These are phyloP conservation scores for Trichaptum fuscoviolaceum DNA, from an alignment of 768 basidiomycete species.

Conservation along the genomic window DNA sequence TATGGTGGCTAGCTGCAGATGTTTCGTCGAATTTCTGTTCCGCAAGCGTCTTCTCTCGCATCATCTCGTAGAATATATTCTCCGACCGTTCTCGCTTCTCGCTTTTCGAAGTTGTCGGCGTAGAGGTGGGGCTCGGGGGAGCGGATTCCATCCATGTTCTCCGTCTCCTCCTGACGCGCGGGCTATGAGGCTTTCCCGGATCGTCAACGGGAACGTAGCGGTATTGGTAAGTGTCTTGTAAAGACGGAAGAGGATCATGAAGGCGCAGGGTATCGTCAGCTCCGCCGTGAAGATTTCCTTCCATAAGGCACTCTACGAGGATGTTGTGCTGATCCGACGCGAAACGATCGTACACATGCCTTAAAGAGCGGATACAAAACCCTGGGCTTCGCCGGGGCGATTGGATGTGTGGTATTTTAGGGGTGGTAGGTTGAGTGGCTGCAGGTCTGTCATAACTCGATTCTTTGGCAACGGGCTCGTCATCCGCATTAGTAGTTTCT, in stretches of 20 bases:
- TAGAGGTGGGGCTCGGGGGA: neutral
- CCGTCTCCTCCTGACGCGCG: neutral
- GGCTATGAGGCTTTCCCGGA: neutral
- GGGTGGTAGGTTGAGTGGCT: neutral
- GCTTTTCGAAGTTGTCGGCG: conserved; percentile 1
- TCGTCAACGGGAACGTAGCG: neutral
- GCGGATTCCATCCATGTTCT: neutral
- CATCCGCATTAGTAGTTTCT: neutral
- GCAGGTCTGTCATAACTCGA: neutral
- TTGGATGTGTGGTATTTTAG: neutral
- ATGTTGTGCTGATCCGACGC: conserved; percentile 17
- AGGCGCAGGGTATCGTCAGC: conserved; percentile 12
- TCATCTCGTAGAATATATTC: conserved; percentile 9
- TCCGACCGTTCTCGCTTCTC: conserved; percentile 9
- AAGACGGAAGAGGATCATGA: conserved; percentile 15
- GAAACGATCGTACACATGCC: conserved; percentile 16
- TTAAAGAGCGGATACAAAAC: conserved; percentile 5
- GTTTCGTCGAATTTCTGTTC: conserved; percentile 8
- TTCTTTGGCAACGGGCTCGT: neutral
- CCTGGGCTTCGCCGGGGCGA: neutral
- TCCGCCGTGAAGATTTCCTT: conserved; percentile 14
- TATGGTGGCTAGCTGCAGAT: conserved; percentile 12
- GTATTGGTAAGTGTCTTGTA: conserved; percentile 13
- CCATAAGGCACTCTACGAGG: conserved; percentile 15
- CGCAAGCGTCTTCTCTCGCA: conserved; percentile 4